A percentile compares a stretch with the other conserved stretches of the same genome.
phyloP scores from a whole-genome alignment of 2,329 filamentous ascomycete species.

The Aspergillus amoenus region DNA sequence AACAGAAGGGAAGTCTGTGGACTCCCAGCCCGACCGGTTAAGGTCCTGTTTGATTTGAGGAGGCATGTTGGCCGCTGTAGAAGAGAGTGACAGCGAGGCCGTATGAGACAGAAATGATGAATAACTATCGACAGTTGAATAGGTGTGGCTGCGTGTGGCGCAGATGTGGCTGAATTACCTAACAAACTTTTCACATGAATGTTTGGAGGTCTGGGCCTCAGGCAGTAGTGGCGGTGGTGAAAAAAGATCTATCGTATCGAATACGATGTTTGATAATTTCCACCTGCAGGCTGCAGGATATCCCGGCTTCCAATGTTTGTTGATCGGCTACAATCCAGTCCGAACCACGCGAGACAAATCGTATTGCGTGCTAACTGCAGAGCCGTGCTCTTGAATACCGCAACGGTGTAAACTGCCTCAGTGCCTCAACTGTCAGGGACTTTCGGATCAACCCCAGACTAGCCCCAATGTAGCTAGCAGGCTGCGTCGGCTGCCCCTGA shows the following conservation, averaged over 20 bases:
- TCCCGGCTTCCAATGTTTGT: neutral
- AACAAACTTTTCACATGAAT: neutral
- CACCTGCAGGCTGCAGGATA: slow-evolving; percentile 1
- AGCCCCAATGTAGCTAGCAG: slow-evolving; percentile 1
- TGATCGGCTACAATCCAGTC: too few relatives aligned
- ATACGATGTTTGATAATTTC: neutral
- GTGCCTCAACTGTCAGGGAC: neutral
- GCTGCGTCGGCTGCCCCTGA: neutral
- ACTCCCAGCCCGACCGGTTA: slow-evolving; percentile 94
- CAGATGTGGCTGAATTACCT: neutral
- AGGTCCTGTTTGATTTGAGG: slow-evolving; percentile 95
- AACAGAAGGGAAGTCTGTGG: slow-evolving; percentile 54
- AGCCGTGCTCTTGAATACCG: neutral
- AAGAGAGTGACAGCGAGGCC: neutral
- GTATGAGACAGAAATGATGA: neutral
- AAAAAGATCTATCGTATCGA: slow-evolving; percentile 5
- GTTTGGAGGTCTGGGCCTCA: neutral
- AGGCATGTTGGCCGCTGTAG: slow-evolving; percentile 48
- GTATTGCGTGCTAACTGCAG: neutral
- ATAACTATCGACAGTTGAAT: neutral
- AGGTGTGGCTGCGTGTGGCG: neutral
- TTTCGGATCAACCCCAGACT: slow-evolving; percentile 10
- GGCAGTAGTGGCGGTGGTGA: neutral
- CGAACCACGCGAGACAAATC: neutral
- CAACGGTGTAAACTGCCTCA: too few relatives aligned